phyloP scores from a whole-genome alignment of 2,329 filamentous ascomycete genomes.

The Colletotrichum brevisporum region DNA sequence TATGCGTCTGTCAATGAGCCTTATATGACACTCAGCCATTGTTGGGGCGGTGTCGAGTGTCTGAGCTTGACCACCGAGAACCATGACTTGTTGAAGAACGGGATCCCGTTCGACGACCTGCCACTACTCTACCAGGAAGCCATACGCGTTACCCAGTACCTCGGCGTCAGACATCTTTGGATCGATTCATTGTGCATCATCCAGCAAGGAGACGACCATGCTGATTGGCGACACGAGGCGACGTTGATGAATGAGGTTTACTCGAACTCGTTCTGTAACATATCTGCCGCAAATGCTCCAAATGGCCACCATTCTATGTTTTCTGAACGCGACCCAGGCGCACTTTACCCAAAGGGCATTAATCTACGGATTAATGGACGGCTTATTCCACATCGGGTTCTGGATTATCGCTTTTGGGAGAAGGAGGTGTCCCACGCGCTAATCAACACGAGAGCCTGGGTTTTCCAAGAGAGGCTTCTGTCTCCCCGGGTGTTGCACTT shows the following conservation, averaged over 20 bases:
- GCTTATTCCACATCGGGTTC: background rate
- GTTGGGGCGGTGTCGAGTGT: constrained; percentile 19
- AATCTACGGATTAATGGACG: background rate
- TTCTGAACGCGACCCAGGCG: background rate
- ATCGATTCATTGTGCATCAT: constrained; percentile 40
- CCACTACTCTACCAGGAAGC: constrained; percentile 30
- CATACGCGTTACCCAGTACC: background rate
- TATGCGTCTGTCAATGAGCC: background rate
- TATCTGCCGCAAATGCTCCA: constrained; percentile 39
- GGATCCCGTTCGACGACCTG: background rate
- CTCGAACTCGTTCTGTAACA: constrained; percentile 42
- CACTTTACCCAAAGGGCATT: background rate
- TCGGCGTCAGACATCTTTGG: constrained; percentile 34
- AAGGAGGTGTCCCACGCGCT: background rate
- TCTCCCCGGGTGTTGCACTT: constrained; percentile 22
- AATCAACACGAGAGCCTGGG: constrained; percentile 27
- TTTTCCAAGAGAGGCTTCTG: constrained; percentile 20
- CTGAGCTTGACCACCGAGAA: constrained; percentile 10
- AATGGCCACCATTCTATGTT: constrained; percentile 29
- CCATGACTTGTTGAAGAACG: background rate
- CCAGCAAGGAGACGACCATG: constrained; percentile 32
- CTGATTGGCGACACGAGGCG: constrained; percentile 42
- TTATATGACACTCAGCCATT: constrained; percentile 26
- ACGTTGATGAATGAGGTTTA: constrained; percentile 43
- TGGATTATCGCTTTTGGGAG: background rate